Evolutionary conservation across 2,329 filamentous ascomycete genomes (phyloP).

Genomic region (Alternaria sp.): DNA sequence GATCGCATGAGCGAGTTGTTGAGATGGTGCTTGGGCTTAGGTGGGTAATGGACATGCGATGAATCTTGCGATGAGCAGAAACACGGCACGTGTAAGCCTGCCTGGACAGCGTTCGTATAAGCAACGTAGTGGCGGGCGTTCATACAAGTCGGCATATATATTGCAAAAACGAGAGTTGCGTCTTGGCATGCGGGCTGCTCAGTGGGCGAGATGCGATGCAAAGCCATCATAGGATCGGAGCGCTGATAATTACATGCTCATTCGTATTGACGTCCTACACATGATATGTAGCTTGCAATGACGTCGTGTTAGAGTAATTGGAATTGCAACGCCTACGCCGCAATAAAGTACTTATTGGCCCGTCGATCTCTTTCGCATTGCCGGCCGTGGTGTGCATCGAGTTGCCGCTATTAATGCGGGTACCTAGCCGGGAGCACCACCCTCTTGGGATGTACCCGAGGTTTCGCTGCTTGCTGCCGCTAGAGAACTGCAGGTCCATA

Average conservation of each 20-base stretch:
- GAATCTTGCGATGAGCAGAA: background rate
- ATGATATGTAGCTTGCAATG: background rate
- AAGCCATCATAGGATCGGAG: background rate
- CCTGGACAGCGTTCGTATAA: background rate
- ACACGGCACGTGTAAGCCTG: background rate
- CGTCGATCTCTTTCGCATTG: background rate
- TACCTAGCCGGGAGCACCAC: constrained; percentile 2
- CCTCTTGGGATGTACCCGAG: constrained; percentile 5
- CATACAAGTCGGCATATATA: background rate
- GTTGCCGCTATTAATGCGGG: constrained; percentile 9
- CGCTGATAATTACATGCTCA: background rate
- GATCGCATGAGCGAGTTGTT: background rate
- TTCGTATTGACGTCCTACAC: background rate
- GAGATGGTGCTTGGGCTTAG: background rate
- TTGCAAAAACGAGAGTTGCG: background rate
- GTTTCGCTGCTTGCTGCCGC: background rate
- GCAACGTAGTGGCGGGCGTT: background rate
- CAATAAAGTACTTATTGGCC: constrained; percentile 6
- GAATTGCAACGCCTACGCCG: constrained; percentile 2
- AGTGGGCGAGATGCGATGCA: background rate
- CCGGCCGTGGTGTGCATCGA: background rate
- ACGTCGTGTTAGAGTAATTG: background rate
- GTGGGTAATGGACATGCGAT: background rate
- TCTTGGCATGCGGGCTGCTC: background rate
- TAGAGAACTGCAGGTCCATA: constrained; percentile 9